Percentiles rank a stretch among this genome's conserved stretches.
These are phyloP conservation scores for Ambrosiella cleistominuta DNA, from an alignment of 2,329 filamentous ascomycete species.

Conservation along the genomic window DNA sequence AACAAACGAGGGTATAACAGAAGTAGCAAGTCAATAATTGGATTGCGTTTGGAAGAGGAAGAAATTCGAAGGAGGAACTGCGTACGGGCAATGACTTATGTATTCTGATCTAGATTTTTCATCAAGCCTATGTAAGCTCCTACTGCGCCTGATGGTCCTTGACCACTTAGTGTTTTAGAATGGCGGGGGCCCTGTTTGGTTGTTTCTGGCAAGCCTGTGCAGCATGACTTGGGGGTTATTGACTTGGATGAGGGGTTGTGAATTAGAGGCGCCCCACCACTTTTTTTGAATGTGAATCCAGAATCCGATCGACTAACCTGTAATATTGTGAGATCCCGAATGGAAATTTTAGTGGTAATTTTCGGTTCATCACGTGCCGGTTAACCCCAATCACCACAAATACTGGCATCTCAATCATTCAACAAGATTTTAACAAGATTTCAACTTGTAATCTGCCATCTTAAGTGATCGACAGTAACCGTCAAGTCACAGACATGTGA, in stretches of 20 bases:
- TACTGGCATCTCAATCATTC: background rate
- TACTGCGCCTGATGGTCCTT: background rate
- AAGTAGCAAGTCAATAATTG: conserved; percentile 3
- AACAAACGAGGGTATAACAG: conserved; percentile 11
- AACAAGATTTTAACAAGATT: too few relatives aligned
- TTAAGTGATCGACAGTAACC: background rate
- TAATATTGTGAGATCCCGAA: too few relatives aligned
- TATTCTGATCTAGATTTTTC: background rate
- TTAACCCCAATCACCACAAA: background rate
- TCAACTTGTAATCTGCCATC: background rate
- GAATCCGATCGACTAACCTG: too few relatives aligned
- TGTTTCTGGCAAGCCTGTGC: background rate
- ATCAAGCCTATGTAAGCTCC: background rate
- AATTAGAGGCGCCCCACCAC: too few relatives aligned
- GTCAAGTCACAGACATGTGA: background rate
- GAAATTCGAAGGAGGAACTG: background rate
- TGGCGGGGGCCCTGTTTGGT: conserved; percentile 4
- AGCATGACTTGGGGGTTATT: too few relatives aligned
- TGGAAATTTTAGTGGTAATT: too few relatives aligned
- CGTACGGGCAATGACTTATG: background rate
- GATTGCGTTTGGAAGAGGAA: conserved; percentile 3
- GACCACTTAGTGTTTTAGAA: conserved; percentile 1
- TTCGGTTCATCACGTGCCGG: too few relatives aligned
- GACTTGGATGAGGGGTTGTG: too few relatives aligned
- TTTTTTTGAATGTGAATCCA: too few relatives aligned